Evolutionary conservation across 2,329 filamentous ascomycete species (phyloP), one percentile per base, ranked within the genome.

Genomic region (Achaetomium macrosporum): DNA sequence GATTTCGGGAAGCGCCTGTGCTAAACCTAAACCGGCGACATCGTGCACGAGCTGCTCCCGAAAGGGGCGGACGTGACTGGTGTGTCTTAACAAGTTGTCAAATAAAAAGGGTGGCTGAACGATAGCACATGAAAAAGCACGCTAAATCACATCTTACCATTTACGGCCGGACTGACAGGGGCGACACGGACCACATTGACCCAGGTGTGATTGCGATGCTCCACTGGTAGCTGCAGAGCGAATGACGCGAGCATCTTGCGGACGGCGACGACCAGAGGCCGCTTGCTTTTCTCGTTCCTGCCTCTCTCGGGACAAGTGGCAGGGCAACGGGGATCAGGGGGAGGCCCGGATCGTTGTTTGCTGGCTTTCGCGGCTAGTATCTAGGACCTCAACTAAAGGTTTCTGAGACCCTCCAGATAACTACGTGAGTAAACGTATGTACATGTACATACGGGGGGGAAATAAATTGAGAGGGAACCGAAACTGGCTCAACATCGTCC

Each of bases 1-100:
- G 54, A 58, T 58, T 57, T 57, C 54, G 57, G 57, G 49, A 48
- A 41, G 53, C 52, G 50, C 40, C 5, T 19, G 35, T n/a, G 33
- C 56, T 56, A 56, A 35, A 12, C 50, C 50, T 31, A 43, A 45
- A 52, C 44, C 42, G 57, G 55, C 47, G 33, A 45, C 47, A 53
- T 58, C 51, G 56, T 50, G 13, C 12, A 2, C 36, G 30, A 19
- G 13, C 7, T 25, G 46, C 40, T 13, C 20, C 48, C 50, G 43
- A 29, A 48, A 48, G 12, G 41, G 50, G 54, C 19, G 25, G 35
- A 12, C 20, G 7, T 20, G 35, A 29, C 19, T 30, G 16, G 13
- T 35, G 7, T 8, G 3, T 12, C 31, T n/a, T 55, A 55, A 46
- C 53, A 51, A 9, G 6, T n/a, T 10, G 15, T 3, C 13, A 25